Percentiles rank a stretch among this genome's conserved stretches.
Evolutionary conservation across 768 basidiomycete genomes (phyloP).

Genomic region (Hypholoma sublateritium): DNA sequence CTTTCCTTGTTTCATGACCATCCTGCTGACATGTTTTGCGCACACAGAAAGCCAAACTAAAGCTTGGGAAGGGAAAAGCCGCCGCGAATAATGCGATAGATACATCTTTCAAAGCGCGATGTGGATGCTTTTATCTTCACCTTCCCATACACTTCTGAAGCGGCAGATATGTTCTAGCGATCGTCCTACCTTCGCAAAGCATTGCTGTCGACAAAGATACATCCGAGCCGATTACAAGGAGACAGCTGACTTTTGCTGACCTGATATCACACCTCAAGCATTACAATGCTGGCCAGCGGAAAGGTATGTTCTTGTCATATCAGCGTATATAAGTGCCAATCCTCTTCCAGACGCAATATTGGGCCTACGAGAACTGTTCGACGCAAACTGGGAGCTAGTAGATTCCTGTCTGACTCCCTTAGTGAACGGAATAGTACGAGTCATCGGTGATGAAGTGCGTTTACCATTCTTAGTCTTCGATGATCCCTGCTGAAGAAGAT

Average conservation of each 20-base stretch:
- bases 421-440: conserved; percentile 59
- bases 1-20: conserved; percentile 2
- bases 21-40: conserved; percentile 1
- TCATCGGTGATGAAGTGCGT: conserved; percentile 82
- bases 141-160: conserved; percentile 8
- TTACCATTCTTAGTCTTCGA: not conserved
- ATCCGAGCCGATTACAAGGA: conserved; percentile 66
- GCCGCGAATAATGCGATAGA: conserved; percentile 82
- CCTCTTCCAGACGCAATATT: conserved; percentile 62
- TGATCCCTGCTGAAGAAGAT: conserved; percentile 9
- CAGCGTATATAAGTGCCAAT: not conserved
- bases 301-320: conserved; percentile 44
- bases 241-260: conserved; percentile 75
- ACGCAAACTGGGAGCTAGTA: conserved; percentile 56
- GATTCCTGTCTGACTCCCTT: conserved; percentile 51
- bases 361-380: conserved; percentile 73
- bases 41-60: conserved; percentile 90
- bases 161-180: conserved; percentile 52
- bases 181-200: conserved; percentile 85
- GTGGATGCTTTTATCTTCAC: conserved; percentile 46
- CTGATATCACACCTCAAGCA: conserved; percentile 80
- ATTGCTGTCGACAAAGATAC: conserved; percentile 59
- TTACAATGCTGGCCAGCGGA: conserved; percentile 74
- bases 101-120: conserved; percentile 93
- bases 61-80: conserved; percentile 94